Conservation (phyloP, 2,329 filamentous ascomycete genomes). For the Exophiala phaeomuriformis region DNA sequence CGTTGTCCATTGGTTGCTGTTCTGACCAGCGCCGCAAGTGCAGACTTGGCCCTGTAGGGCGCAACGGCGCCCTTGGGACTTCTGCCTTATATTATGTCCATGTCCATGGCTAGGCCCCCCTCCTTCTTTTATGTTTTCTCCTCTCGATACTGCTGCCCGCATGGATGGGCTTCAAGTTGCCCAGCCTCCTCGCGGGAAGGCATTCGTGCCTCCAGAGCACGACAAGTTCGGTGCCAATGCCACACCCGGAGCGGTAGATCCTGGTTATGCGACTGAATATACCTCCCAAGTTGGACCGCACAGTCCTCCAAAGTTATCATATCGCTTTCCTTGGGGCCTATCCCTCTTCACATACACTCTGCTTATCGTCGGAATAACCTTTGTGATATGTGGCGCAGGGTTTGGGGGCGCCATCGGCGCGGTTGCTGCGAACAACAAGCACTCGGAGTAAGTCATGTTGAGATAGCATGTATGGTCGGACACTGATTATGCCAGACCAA, state of each 20-base stretch:
- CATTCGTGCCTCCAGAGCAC: background rate
- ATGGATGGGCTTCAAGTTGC: conserved; percentile 7
- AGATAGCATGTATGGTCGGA: background rate
- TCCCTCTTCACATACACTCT: conserved; percentile 1
- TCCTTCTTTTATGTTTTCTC: background rate
- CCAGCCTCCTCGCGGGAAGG: conserved; percentile 1
- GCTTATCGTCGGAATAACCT: conserved; percentile 1
- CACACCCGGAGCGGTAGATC: background rate
- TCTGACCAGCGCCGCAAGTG: too few relatives aligned
- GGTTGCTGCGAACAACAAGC: background rate
- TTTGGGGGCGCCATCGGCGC: conserved; percentile 5
- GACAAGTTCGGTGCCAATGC: background rate
- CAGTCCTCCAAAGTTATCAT: too few relatives aligned
- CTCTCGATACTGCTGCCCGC: background rate
- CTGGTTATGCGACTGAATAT: too few relatives aligned
- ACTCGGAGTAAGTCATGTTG: background rate
- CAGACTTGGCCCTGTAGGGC: too few relatives aligned
- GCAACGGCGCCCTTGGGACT: too few relatives aligned
- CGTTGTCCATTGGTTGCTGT: too few relatives aligned
- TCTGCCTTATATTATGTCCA: too few relatives aligned
- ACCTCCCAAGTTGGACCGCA: too few relatives aligned
- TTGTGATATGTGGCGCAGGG: background rate
- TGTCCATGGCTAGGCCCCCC: background rate
- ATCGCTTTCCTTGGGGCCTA: conserved; percentile 1
- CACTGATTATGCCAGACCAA: background rate